phyloP scores from a whole-genome alignment of 495 filamentous ascomycete genomes.

The Trichoderma asperelloides region DNA sequence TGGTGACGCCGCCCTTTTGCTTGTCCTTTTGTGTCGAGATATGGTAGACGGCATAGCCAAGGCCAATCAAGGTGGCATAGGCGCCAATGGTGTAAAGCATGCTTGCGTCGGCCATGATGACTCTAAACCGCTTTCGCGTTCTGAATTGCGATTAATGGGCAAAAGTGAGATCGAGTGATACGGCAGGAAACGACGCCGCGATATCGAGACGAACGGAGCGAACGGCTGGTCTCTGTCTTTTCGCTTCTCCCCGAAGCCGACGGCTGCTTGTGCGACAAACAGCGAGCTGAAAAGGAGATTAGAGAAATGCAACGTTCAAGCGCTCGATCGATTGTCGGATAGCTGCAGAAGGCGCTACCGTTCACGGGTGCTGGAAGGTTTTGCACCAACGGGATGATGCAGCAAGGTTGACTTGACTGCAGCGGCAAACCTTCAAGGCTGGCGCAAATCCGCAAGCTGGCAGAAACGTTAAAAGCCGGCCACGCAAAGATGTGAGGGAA shows the following conservation, averaged over 20 bases:
- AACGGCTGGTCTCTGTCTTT: background rate
- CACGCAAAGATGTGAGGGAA: background rate
- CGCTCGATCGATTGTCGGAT: constrained; percentile 1
- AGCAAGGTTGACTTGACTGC: background rate
- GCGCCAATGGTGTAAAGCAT: background rate
- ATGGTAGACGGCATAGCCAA: constrained; percentile 10
- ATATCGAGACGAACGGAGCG: background rate
- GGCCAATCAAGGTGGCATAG: background rate
- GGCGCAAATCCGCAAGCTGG: background rate
- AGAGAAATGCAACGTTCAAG: background rate
- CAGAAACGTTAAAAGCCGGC: background rate
- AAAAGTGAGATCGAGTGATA: background rate
- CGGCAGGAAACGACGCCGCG: background rate
- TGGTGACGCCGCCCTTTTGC: constrained; percentile 20
- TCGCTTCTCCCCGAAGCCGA: background rate
- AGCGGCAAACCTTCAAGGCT: background rate
- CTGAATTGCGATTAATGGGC: background rate
- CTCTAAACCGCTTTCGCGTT: background rate
- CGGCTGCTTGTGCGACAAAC: background rate
- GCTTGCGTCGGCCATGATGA: background rate
- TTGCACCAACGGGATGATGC: background rate
- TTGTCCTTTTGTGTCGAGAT: constrained; percentile 27
- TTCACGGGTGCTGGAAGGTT: background rate
- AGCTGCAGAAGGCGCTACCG: background rate
- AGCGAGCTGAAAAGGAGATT: background rate